Evolutionary conservation across 495 filamentous ascomycete species (phyloP).

Genomic region (Aspergillus egyptiacus): DNA sequence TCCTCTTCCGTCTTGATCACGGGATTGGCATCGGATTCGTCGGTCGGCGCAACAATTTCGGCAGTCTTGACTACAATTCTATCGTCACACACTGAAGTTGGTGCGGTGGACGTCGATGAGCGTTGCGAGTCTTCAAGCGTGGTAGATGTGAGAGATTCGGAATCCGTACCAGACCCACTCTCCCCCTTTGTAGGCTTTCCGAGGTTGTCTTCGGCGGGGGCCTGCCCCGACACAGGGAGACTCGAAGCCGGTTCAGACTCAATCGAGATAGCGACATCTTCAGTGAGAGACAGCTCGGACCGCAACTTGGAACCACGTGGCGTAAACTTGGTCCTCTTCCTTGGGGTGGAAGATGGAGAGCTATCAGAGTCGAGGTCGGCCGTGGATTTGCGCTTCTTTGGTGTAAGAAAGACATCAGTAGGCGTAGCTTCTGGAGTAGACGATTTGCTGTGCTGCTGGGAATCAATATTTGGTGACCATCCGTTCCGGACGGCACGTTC

Average conservation of each 20-base stretch:
- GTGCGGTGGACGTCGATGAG: slow-evolving; percentile 34
- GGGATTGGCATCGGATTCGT: background rate
- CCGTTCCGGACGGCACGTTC: slow-evolving; percentile 73
- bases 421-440: slow-evolving; percentile 33
- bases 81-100: slow-evolving; percentile 34
- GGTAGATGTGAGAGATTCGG: slow-evolving; percentile 28
- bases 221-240: background rate
- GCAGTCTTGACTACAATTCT: slow-evolving; percentile 20
- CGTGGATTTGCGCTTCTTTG: slow-evolving; percentile 41
- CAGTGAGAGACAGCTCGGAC: slow-evolving; percentile 35
- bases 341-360: slow-evolving; percentile 28
- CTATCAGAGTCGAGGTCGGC: slow-evolving; percentile 34
- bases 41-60: background rate
- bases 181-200: slow-evolving; percentile 4
- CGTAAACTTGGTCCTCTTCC: slow-evolving; percentile 35
- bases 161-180: slow-evolving; percentile 15
- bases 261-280: slow-evolving; percentile 15
- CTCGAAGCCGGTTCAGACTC: slow-evolving; percentile 18
- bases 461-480: slow-evolving; percentile 55
- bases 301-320: slow-evolving; percentile 37
- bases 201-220: background rate
- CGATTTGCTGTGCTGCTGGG: slow-evolving; percentile 29
- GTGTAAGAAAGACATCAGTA: slow-evolving; percentile 11
- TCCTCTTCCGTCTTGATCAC: background rate
- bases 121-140: slow-evolving; percentile 32